Base-by-base conservation (phyloP, 1,284 basidiomycete species). In the Ganoderma leucocontextum region DNA sequence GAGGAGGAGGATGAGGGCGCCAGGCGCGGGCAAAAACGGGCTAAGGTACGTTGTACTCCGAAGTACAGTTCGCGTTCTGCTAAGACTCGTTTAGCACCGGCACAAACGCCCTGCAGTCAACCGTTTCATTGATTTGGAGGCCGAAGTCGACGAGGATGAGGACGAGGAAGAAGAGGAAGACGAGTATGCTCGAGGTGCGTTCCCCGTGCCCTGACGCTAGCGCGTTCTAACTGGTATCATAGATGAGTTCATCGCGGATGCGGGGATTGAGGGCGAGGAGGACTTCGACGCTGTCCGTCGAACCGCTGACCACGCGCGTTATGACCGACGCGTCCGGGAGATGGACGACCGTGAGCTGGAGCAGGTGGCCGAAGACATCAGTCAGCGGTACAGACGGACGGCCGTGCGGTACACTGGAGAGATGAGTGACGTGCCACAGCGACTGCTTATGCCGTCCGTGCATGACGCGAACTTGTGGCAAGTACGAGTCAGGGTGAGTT, bases 381-480 rank as follows among this genome's bases (percentile, higher is more conserved):
- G 90, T 73, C 90, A 95, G 77, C 91, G 96, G 62, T 95, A 98
- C 81, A 87, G 86, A 66, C 85, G 88, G 63, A 86, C 89, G 36
- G 87, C 89, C 19, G 87, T 88, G 61, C 89, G 89, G 62, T 97
- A 95, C 78, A 92, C 93, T 35, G 94, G 94, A 35, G 95, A 96
- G 79, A 92, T 95, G 89, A 97, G 96, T 77, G 93, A 95, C 74
- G 91, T 99, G 41, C 97, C 98, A 0, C 96, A 99, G 78, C 89
- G 96, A n/a, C 82, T 98, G 60, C 86, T 98, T 55, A 99, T 99
- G 97, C 97, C 97, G 42, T 95, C 93, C 17, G 96, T 98, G 8
- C 93, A 98, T 69, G 97, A 99, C 79, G 95, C 97, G 7, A 97
- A 91, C 77, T 82, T 99, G 73, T 99, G 96, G 96, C 96, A 97